Conservation (phyloP, 768 basidiomycete species). For the Mycena epipterygia region DNA sequence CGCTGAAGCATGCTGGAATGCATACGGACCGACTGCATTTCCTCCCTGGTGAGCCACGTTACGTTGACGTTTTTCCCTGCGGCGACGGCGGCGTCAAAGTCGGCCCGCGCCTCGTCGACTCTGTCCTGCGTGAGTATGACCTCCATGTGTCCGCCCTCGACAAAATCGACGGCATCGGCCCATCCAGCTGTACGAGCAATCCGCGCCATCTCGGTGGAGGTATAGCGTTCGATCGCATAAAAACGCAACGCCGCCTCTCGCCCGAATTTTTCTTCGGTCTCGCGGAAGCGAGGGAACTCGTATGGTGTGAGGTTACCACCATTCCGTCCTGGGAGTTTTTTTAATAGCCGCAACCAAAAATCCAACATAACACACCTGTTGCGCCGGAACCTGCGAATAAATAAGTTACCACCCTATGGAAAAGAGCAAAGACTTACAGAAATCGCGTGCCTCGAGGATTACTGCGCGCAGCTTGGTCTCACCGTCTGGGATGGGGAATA, state of each 20-base stretch:
- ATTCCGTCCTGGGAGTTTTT: conserved; percentile 23
- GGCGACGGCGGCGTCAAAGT: conserved; percentile 20
- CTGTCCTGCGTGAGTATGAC: not conserved
- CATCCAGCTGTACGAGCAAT: conserved; percentile 25
- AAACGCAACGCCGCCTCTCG: conserved; percentile 8
- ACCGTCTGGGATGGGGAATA: conserved; percentile 20
- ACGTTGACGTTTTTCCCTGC: conserved; percentile 29
- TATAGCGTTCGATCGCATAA: conserved; percentile 30
- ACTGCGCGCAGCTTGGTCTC: conserved; percentile 59
- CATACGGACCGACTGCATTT: conserved; percentile 31
- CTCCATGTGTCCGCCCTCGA: conserved; percentile 35
- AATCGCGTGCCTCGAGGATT: conserved; percentile 87
- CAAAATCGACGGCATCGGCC: conserved; percentile 30
- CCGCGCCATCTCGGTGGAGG: conserved; percentile 30
- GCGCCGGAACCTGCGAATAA: conserved; percentile 73
- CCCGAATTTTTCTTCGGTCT: conserved; percentile 3
- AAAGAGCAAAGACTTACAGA: conserved; percentile 68
- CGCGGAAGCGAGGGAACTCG: conserved; percentile 16
- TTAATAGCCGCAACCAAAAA: not conserved
- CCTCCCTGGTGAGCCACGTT: conserved; percentile 24
- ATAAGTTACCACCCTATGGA: not conserved
- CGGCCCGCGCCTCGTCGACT: not conserved
- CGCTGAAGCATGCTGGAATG: not conserved
- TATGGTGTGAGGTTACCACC: conserved; percentile 34
- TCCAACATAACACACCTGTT: conserved; percentile 64